Conservation (phyloP, 75 land plant species). For the Pinus taeda region DNA sequence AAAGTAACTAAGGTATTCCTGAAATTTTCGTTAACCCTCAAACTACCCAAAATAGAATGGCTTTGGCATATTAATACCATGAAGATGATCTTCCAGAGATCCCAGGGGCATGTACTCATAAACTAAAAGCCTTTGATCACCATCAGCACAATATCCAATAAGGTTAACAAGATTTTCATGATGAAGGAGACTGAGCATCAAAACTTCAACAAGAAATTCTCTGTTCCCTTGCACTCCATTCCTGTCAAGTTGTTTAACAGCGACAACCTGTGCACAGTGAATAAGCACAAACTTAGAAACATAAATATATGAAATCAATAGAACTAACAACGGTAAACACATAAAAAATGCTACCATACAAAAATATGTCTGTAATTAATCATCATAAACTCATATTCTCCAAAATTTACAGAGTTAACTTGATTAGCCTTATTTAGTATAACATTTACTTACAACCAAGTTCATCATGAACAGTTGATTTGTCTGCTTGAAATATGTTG, state of each 20-base stretch:
- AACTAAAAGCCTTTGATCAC: conserved; percentile 34
- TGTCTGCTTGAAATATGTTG: too few relatives aligned
- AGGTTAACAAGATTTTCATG: conserved; percentile 32
- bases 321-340: too few relatives aligned
- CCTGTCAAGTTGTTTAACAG: conserved; percentile 34
- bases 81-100: conserved; percentile 32
- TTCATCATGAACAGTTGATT: too few relatives aligned
- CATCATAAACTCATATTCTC: too few relatives aligned
- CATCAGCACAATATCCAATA: conserved; percentile 26
- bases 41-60: neutral
- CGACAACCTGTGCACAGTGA: conserved; percentile 23
- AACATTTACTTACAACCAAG: too few relatives aligned
- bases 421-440: too few relatives aligned
- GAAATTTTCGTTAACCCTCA: neutral
- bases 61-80: conserved; percentile 10
- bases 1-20: neutral
- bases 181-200: conserved; percentile 28
- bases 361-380: too few relatives aligned
- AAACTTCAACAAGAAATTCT: conserved; percentile 35
- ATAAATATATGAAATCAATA: too few relatives aligned
- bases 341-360: too few relatives aligned
- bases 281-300: neutral
- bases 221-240: conserved; percentile 32
- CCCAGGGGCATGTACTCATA: conserved; percentile 32
- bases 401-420: too few relatives aligned